Percentiles rank a stretch among this genome's conserved stretches.
Evolutionary conservation across 139 green algal genomes (phyloP).

Genomic region (Tetraselmis striata): DNA sequence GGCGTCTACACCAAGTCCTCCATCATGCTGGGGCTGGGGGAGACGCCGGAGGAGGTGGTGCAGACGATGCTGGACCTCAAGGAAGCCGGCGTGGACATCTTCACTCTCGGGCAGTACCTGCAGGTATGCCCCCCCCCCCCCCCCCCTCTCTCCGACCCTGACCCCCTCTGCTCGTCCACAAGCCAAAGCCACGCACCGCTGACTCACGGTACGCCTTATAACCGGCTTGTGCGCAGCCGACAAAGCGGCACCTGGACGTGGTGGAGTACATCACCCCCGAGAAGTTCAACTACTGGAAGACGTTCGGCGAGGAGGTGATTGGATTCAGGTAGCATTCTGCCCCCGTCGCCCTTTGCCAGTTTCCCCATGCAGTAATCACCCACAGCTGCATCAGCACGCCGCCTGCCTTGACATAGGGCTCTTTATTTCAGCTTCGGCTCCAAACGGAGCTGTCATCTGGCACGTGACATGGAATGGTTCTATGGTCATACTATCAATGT

Average conservation of each 20-base stretch:
- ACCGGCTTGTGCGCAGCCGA: constrained; percentile 86
- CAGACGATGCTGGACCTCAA: constrained; percentile 77
- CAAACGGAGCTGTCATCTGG: no score
- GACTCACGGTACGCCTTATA: no score
- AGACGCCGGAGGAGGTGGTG: constrained; percentile 78
- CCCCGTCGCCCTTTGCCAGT: no score
- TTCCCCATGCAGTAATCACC: no score
- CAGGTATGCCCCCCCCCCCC: constrained; percentile 7
- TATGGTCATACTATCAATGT: no score
- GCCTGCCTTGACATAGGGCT: no score
- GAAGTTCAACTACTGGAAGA: constrained; percentile 86
- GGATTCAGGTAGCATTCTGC: constrained; percentile 60
- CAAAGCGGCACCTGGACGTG: constrained; percentile 81
- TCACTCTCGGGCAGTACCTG: constrained; percentile 98
- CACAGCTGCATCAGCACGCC: no score
- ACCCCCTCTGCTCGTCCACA: no score
- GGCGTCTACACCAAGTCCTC: constrained; percentile 84
- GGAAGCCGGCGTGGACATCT: constrained; percentile 76
- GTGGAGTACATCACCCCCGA: constrained; percentile 85
- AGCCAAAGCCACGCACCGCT: no score
- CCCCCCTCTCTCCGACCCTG: no score
- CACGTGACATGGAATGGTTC: no score
- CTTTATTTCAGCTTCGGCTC: no score
- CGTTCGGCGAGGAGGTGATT: constrained; percentile 74
- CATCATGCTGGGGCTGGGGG: constrained; percentile 96